Percentiles rank a stretch among this genome's conserved stretches.
Conservation (phyloP, 192 early-diverging fungal species). For the Podila verticillata region DNA sequence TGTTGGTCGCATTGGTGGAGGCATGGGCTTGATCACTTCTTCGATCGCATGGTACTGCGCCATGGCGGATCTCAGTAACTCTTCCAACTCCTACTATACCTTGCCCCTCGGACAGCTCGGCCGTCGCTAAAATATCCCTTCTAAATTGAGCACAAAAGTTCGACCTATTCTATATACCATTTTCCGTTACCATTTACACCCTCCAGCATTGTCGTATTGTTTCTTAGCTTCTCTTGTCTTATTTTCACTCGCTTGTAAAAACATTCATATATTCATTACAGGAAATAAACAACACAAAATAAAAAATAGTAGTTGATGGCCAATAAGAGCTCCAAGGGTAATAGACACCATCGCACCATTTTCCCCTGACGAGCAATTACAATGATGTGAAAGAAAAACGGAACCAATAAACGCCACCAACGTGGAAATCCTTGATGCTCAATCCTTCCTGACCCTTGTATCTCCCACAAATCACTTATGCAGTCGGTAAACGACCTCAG, state of each 20-base stretch:
- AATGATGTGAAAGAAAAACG: too few species aligned
- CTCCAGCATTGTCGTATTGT: background rate
- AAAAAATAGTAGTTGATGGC: too few species aligned
- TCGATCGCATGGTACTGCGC: slow-evolving; percentile 63
- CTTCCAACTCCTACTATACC: slow-evolving; percentile 61
- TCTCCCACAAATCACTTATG: too few species aligned
- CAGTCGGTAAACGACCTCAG: too few species aligned
- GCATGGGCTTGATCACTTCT: slow-evolving; percentile 57
- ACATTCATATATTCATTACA: background rate
- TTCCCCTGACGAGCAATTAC: too few species aligned
- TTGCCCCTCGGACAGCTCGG: slow-evolving; percentile 55
- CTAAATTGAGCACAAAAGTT: background rate
- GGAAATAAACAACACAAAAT: background rate
- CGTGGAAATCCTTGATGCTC: too few species aligned
- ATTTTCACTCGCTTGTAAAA: background rate
- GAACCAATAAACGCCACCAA: too few species aligned
- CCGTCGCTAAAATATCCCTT: slow-evolving; percentile 14
- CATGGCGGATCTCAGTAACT: slow-evolving; percentile 59
- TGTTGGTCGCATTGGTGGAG: slow-evolving; percentile 52
- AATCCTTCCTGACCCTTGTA: too few species aligned
- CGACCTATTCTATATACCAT: background rate
- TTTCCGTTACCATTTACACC: background rate
- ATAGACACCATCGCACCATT: too few species aligned
- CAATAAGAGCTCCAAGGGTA: too few species aligned
- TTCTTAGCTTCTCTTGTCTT: background rate